These are phyloP conservation scores for Penicillium sumatraense DNA, from an alignment of 2,329 filamentous ascomycete genomes.

Conservation along the genomic window DNA sequence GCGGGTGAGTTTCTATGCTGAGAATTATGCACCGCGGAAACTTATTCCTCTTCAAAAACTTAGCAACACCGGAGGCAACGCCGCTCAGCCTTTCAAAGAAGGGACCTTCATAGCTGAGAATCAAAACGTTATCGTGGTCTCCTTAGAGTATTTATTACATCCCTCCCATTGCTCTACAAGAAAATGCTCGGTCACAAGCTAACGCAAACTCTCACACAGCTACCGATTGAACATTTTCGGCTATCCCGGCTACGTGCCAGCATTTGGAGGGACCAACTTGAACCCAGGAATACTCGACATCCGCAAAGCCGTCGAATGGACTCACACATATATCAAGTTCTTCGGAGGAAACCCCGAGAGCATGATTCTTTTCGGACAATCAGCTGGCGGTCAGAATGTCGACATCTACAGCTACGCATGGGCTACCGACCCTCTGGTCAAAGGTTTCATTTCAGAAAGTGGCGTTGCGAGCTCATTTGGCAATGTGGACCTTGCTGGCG, in stretches of 20 bases:
- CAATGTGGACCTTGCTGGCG: background rate
- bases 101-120: background rate
- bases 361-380: conserved; percentile 43
- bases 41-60: background rate
- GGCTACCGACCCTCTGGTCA: conserved; percentile 40
- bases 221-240: conserved; percentile 51
- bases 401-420: conserved; percentile 41
- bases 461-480: background rate
- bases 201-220: conserved; percentile 10
- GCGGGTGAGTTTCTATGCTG: conserved; percentile 26
- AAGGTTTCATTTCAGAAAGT: conserved; percentile 36
- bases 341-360: conserved; percentile 56
- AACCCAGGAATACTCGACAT: conserved; percentile 61
- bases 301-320: conserved; percentile 57
- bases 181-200: too few species aligned
- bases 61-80: background rate
- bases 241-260: conserved; percentile 35
- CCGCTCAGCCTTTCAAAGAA: background rate
- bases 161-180: background rate
- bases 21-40: conserved; percentile 32
- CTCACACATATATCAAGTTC: conserved; percentile 52
- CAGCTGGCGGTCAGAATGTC: conserved; percentile 42
- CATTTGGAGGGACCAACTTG: conserved; percentile 28
- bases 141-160: conserved; percentile 37
- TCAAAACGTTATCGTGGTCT: conserved; percentile 48